These are phyloP conservation scores for Cercophora newfieldiana DNA, from an alignment of 495 filamentous ascomycete genomes.

Conservation along the genomic window DNA sequence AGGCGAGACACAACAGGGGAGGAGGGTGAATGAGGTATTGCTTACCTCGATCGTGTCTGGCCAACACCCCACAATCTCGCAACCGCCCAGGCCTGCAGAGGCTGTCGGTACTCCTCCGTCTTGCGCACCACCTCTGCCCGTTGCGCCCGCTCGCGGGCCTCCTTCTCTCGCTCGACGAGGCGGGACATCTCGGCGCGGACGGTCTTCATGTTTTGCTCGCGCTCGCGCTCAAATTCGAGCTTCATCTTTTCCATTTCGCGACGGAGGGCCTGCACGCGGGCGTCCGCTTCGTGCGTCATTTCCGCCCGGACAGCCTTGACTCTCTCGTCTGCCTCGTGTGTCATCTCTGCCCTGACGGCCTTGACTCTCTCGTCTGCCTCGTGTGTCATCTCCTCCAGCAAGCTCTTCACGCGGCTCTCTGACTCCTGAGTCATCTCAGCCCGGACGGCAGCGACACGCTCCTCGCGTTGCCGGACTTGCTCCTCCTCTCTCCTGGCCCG, in stretches of 20 bases:
- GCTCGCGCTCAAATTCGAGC: not conserved
- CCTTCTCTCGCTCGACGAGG: not conserved
- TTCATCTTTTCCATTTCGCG: constrained; percentile 11
- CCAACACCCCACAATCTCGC: constrained; percentile 20
- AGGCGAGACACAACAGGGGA: not conserved
- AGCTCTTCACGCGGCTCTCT: too few relatives aligned
- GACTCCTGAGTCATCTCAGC: not conserved
- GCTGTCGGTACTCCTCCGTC: not conserved
- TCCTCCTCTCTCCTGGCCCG: not conserved
- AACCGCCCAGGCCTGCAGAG: constrained; percentile 16
- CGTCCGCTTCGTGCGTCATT: constrained; percentile 3
- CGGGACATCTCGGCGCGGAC: not conserved
- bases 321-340: constrained; percentile 3
- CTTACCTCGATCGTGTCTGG: constrained; percentile 14
- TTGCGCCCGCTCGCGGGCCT: constrained; percentile 1
- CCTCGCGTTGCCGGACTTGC: not conserved
- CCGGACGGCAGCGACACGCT: not conserved
- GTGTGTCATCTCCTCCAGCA: not conserved
- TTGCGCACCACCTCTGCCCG: not conserved
- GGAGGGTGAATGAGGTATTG: not conserved
- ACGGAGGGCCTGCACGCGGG: not conserved
- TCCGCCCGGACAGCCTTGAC: not conserved
- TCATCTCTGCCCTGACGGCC: not conserved
- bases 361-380: not conserved
- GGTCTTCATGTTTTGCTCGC: not conserved